Conservation (phyloP, 345 rosid genomes). For the Fremontodendron californicum region DNA sequence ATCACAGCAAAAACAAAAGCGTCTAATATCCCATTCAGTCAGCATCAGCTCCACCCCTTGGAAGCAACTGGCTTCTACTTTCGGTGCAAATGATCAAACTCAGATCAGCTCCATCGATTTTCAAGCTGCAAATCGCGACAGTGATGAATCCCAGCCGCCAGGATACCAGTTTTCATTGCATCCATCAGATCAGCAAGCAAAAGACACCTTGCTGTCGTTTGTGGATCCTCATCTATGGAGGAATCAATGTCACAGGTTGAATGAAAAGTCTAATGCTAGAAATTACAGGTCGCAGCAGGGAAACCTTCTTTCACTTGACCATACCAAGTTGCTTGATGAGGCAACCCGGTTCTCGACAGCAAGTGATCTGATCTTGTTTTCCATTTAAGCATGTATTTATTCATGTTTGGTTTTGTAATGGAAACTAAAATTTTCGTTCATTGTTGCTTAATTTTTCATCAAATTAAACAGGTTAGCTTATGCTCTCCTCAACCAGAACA, state of each 20-base stretch:
- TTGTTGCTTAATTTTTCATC: background rate
- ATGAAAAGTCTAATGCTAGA: background rate
- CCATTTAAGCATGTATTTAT: background rate
- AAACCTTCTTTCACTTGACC: constrained; percentile 10
- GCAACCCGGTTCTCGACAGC: background rate
- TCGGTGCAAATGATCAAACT: background rate
- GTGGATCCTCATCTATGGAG: background rate
- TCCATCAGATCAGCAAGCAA: background rate
- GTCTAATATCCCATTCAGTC: background rate
- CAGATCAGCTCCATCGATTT: background rate
- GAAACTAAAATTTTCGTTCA: background rate
- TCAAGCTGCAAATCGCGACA: background rate
- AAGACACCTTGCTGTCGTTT: constrained; percentile 5
- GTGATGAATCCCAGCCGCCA: background rate
- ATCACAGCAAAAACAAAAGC: constrained; percentile 2
- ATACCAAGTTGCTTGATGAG: constrained; percentile 3
- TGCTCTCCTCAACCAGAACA: background rate
- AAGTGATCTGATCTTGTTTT: background rate
- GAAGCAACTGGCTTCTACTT: background rate
- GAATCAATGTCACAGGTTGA: background rate
- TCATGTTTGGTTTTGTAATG: background rate
- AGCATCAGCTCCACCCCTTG: background rate
- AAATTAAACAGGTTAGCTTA: background rate
- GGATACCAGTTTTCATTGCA: background rate
- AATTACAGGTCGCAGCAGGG: background rate